Evolutionary conservation across 371 early-diverging fungal genomes (phyloP).

Genomic region (Haplosporangium sp.): DNA sequence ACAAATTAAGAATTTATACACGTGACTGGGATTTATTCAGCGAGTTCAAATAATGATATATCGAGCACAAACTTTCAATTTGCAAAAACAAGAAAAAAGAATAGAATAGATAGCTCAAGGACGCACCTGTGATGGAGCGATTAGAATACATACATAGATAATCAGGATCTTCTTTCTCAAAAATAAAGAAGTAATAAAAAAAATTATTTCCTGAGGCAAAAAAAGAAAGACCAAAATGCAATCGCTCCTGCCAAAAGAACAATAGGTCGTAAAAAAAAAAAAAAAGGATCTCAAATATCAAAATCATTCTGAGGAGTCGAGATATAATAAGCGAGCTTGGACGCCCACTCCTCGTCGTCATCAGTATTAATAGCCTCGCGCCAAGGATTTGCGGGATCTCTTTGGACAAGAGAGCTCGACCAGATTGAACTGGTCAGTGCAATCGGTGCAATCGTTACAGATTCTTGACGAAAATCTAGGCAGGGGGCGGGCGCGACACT

Average conservation of each 20-base stretch:
- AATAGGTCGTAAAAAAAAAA: no score
- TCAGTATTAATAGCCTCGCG: background rate
- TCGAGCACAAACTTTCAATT: no score
- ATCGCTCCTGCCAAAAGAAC: no score
- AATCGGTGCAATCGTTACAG: background rate
- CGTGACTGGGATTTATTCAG: no score
- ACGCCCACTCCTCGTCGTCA: constrained; percentile 33
- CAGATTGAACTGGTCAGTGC: background rate
- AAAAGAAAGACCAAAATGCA: no score
- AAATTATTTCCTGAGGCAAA: background rate
- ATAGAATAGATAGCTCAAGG: constrained; percentile 5
- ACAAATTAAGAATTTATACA: no score
- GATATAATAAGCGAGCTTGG: constrained; percentile 41
- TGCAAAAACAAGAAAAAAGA: background rate
- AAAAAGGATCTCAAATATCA: constrained; percentile 21
- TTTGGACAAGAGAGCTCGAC: background rate
- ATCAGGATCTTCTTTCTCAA: background rate
- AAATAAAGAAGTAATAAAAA: background rate
- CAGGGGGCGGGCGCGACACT: background rate
- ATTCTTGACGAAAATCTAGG: background rate
- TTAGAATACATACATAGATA: background rate
- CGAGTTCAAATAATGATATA: no score
- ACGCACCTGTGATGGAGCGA: background rate
- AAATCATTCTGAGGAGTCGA: constrained; percentile 54
- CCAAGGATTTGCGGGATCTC: background rate